Conservation (phyloP, 306 rosid genomes). For the Prunus persica region Prunus_persica_NCBIv2 NC_034010.1:19234501-19235000, state of each 20-base stretch:
- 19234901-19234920: constrained; percentile 85
- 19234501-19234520: not conserved
- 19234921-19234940: constrained; percentile 42
- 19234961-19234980: constrained; percentile 17
- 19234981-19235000: constrained; percentile 24
- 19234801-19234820: constrained; percentile 31
- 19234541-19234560: not conserved
- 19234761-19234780: not conserved
- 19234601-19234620: not conserved
- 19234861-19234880: constrained; percentile 96
- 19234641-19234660: not conserved
- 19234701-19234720: not conserved
- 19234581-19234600: not conserved
- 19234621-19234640: not conserved
- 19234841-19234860: constrained; percentile 80
- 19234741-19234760: not conserved
- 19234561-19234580: not conserved
- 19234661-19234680: not conserved
- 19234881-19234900: constrained; percentile 81
- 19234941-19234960: not conserved
- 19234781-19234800: constrained; percentile 11
- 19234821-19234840: constrained; percentile 97
- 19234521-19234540: not conserved
- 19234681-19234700: not conserved
- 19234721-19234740: not conserved